Percentiles rank a stretch among this genome's conserved stretches.
These are phyloP conservation scores for Kwoniella sp. DNA, from an alignment of 768 basidiomycete genomes.

Conservation along the genomic window DNA sequence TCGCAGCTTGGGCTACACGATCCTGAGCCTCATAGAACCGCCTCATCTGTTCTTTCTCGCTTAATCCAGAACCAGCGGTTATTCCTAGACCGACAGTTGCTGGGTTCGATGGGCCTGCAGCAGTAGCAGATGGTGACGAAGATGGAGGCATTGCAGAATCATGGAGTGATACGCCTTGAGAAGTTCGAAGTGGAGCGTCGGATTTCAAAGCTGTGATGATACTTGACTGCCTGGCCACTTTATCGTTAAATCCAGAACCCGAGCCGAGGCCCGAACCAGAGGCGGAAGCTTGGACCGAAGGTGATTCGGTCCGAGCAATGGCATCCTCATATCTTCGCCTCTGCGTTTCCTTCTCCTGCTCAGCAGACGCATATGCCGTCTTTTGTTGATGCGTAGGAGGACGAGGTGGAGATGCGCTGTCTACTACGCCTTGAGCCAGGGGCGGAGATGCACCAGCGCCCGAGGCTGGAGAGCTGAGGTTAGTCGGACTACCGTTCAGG, in stretches of 20 bases:
- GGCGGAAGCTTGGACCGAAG: background rate
- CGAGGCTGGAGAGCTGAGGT: constrained; percentile 2
- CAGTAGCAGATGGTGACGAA: background rate
- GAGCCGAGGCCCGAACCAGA: background rate
- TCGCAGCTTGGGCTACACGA: constrained; percentile 12
- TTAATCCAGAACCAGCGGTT: constrained; percentile 13
- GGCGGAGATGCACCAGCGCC: constrained; percentile 4
- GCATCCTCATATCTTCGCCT: constrained; percentile 47
- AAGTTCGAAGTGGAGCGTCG: background rate
- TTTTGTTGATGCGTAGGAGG: background rate
- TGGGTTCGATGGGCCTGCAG: background rate
- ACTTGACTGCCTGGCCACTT: constrained; percentile 10
- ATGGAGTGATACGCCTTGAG: background rate
- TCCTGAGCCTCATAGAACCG: constrained; percentile 36
- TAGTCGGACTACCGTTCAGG: constrained; percentile 11
- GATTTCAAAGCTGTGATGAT: constrained; percentile 12
- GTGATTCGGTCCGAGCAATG: background rate
- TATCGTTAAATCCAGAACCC: background rate
- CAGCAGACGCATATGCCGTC: constrained; percentile 33
- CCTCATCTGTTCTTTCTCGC: constrained; percentile 39
- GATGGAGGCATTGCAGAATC: constrained; percentile 1
- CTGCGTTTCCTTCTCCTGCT: constrained; percentile 48
- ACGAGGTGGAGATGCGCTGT: constrained; percentile 5
- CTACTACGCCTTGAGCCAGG: background rate
- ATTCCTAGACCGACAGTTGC: constrained; percentile 4